Conservation (phyloP, 805 yeast species). For the Cyberlindnera veronae region DNA sequence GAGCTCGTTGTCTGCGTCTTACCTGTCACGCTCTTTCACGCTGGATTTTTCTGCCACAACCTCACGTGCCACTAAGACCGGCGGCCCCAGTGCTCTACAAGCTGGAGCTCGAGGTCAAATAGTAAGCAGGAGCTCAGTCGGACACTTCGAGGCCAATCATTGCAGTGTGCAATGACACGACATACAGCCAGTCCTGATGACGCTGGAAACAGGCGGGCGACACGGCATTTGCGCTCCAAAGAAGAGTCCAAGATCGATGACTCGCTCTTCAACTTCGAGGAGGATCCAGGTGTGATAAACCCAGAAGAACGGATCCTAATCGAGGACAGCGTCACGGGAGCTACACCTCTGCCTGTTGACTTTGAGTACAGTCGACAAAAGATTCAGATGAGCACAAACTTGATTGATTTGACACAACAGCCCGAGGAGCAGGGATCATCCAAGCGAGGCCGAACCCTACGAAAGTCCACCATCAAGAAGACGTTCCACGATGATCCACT, state of each 20-base stretch:
- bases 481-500: constrained; percentile 39
- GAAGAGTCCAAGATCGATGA: constrained; percentile 18
- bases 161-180: not conserved
- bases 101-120: too few relatives aligned
- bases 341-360: constrained; percentile 5
- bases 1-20: too few relatives aligned
- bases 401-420: constrained; percentile 6
- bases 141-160: not conserved
- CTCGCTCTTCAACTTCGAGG: constrained; percentile 28
- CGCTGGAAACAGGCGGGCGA: constrained; percentile 8
- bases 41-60: not conserved
- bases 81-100: too few relatives aligned
- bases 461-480: constrained; percentile 17
- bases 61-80: not conserved
- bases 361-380: constrained; percentile 3
- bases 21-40: too few relatives aligned
- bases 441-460: constrained; percentile 10
- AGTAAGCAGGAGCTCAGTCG: too few relatives aligned
- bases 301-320: constrained; percentile 11
- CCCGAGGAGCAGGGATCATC: not conserved
- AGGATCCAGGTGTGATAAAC: constrained; percentile 18
- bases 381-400: constrained; percentile 7
- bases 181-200: not conserved
- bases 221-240: constrained; percentile 20
- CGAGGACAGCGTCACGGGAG: constrained; percentile 6